Evolutionary conservation across 2,329 filamentous ascomycete species (phyloP), one percentile per base, ranked within the genome.

Genomic region (Fusarium succisae): DNA sequence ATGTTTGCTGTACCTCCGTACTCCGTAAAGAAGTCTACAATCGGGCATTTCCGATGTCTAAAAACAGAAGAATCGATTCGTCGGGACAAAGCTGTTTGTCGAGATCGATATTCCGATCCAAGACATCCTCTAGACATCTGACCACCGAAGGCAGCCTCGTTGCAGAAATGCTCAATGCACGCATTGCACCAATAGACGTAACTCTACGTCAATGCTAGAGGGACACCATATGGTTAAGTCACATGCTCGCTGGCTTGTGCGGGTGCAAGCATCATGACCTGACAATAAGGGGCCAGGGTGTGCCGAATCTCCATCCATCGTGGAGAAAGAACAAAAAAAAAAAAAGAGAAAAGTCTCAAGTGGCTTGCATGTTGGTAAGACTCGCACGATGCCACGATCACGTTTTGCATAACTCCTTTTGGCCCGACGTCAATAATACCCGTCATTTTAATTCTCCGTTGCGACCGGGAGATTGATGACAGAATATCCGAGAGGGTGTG

Each of bases 161-260:
- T n/a, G 28, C 43, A 66, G 38, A 47, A 45, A 50, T 22, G 24
- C 41, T 63, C 41, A 58, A 28, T 53, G 44, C 28, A 62, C 41
- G 10, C 17, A 44, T 37, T 13, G 50, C 54, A 39, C 69, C 64
- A 68, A 72, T 60, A 55, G 56, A 70, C 56, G 53, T 43, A 73
- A 75, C 58, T 69, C 30, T 69, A 38, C 48, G 47, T 47, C 43
- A 30, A 55, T 57, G 47, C 41, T 67, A 55, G 39, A 53, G 58
- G 30, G 72, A 70, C 68, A 60, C 65, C 67, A 35, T 47, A 50
- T 39, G 63, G 41, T 28, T 55, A 66, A 48, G 73, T 78, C 76
- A 78, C 76, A 78, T 78, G 76, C 41, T 74, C 65, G 15, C 20
- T 55, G 67, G 72, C 71, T 69, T 70, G 76, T 75, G 76, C 75